These are phyloP conservation scores for Populus hybrid DNA, from an alignment of 441 rosid genomes.

Conservation along the genomic window DNA sequence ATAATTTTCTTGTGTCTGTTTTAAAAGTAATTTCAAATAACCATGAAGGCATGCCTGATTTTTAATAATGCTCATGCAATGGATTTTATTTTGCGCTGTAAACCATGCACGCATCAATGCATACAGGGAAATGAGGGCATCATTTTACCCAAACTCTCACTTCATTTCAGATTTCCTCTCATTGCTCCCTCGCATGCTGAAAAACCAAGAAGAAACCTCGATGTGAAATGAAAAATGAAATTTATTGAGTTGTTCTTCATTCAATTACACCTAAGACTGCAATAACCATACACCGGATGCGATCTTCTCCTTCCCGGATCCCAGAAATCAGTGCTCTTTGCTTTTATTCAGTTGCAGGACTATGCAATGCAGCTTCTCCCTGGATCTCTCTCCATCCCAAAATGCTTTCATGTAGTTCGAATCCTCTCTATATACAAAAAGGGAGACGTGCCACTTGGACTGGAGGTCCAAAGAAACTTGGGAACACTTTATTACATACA, in stretches of 20 bases:
- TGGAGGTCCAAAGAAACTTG: too few relatives aligned
- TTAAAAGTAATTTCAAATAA: too few relatives aligned
- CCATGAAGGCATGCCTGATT: too few relatives aligned
- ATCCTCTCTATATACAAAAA: neutral
- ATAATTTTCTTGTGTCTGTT: too few relatives aligned
- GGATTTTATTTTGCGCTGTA: too few relatives aligned
- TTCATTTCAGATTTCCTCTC: too few relatives aligned
- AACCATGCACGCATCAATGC: too few relatives aligned
- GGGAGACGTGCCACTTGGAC: neutral
- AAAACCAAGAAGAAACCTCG: too few relatives aligned
- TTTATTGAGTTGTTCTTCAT: neutral
- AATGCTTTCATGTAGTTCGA: neutral
- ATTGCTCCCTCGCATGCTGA: too few relatives aligned
- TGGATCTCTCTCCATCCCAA: neutral
- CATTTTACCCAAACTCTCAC: neutral
- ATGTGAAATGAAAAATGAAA: neutral
- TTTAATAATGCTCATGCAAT: too few relatives aligned
- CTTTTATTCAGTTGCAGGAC: neutral
- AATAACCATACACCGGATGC: neutral
- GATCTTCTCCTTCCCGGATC: neutral
- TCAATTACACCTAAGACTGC: neutral
- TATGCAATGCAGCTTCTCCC: neutral
- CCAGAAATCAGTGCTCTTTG: neutral
- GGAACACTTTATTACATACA: neutral
- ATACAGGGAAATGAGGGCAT: neutral